phyloP scores from a whole-genome alignment of 305 asterid species.

The Fraxinus sp. region DNA sequence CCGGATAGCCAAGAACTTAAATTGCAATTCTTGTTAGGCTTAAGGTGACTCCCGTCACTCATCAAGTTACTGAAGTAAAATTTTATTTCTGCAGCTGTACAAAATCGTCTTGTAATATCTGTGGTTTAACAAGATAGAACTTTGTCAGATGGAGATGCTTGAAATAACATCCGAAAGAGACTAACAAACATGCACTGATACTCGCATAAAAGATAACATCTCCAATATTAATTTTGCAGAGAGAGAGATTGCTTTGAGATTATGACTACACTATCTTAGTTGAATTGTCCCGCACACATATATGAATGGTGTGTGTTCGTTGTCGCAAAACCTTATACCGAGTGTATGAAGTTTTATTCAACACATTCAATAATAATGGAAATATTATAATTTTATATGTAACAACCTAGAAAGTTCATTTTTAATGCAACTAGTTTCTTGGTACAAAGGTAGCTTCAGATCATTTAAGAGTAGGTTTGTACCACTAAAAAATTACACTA shows the following conservation, averaged over 20 bases:
- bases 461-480: background rate
- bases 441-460: background rate
- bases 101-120: conserved; percentile 61
- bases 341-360: background rate
- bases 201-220: background rate
- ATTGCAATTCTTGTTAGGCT: conserved; percentile 76
- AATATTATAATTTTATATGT: background rate
- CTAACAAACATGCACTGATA: background rate
- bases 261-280: background rate
- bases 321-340: background rate
- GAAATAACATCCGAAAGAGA: background rate
- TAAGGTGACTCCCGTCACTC: conserved; percentile 34
- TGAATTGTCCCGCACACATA: background rate
- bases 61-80: conserved; percentile 54
- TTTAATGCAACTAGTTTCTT: background rate
- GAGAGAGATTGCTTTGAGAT: background rate
- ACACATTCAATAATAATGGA: background rate
- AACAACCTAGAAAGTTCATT: background rate
- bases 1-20: conserved; percentile 67
- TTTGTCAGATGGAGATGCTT: conserved; percentile 13
- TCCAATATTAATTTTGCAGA: background rate
- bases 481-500: background rate
- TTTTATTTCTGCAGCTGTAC: conserved; percentile 77
- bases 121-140: conserved; percentile 28
- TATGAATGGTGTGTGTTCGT: background rate